Conservation (phyloP, 192 early-diverging fungal species). For the Chytriomyces sp. region DNA sequence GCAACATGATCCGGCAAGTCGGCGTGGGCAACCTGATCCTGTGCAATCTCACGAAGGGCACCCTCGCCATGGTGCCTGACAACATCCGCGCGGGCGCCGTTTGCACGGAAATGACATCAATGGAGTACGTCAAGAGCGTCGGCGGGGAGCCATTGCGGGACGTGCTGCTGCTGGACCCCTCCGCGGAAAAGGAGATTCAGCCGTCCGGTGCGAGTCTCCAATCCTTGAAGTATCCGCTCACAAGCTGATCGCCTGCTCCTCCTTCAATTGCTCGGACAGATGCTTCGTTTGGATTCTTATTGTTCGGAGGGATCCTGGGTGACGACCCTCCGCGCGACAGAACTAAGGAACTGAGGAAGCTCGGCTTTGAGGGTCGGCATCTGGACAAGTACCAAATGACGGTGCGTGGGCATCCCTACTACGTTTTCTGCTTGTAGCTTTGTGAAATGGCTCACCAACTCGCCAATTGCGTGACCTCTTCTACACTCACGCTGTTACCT, state of each 20-base stretch:
- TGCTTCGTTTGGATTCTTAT: slow-evolving; percentile 65
- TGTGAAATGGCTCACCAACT: not conserved
- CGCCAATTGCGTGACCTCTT: too few species aligned
- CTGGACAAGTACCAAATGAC: slow-evolving; percentile 83
- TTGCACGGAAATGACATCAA: slow-evolving; percentile 36
- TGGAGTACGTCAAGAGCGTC: not conserved
- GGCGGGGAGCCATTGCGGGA: slow-evolving; percentile 41
- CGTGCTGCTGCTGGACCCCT: slow-evolving; percentile 75
- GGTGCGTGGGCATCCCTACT: slow-evolving; percentile 2
- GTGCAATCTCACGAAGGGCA: slow-evolving; percentile 54
- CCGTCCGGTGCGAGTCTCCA: too few species aligned
- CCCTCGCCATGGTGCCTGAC: slow-evolving; percentile 43
- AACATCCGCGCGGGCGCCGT: slow-evolving; percentile 39
- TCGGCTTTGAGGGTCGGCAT: slow-evolving; percentile 71
- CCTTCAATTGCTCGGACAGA: too few species aligned
- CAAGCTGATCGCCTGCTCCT: too few species aligned
- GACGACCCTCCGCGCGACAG: slow-evolving; percentile 56
- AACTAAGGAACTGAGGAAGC: slow-evolving; percentile 60
- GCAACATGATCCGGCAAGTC: slow-evolving; percentile 68
- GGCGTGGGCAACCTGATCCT: slow-evolving; percentile 65
- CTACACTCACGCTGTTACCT: not conserved
- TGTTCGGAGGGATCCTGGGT: slow-evolving; percentile 81
- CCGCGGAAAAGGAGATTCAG: slow-evolving; percentile 52
- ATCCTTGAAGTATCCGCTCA: too few species aligned
- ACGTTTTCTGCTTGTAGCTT: not conserved